These are phyloP conservation scores for Cinnamomum micranthum DNA, from an alignment of 164 flowering plant species.

Conservation along the genomic window DNA sequence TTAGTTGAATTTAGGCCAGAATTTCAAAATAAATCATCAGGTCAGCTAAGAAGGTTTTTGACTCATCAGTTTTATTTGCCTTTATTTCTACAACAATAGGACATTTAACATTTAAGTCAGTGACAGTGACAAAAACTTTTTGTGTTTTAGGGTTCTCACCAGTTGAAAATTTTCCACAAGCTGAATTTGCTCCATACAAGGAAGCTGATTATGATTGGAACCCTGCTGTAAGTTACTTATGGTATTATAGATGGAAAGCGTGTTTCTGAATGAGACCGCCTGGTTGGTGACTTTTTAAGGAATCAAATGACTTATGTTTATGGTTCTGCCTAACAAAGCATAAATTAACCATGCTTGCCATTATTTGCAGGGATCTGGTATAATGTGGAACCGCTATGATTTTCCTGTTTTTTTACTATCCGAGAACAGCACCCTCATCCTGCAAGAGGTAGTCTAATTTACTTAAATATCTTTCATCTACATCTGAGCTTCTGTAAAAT, in stretches of 20 bases:
- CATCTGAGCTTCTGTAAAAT: not conserved
- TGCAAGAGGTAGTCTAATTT: slow-evolving; percentile 55
- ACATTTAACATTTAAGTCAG: not conserved
- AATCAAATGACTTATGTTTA: not conserved
- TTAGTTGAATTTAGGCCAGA: slow-evolving; percentile 55
- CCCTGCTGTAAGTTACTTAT: slow-evolving; percentile 61
- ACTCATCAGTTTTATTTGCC: slow-evolving; percentile 5
- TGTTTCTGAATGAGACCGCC: not conserved
- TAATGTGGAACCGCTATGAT: slow-evolving; percentile 70
- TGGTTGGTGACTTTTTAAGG: slow-evolving; percentile 1
- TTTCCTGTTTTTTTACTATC: slow-evolving; percentile 87
- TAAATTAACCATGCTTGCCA: not conserved
- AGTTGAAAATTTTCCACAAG: slow-evolving; percentile 74
- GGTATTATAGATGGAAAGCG: not conserved
- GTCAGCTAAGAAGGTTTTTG: slow-evolving; percentile 24
- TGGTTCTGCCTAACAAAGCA: not conserved
- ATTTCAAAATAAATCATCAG: slow-evolving; percentile 30
- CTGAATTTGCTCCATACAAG: slow-evolving; percentile 74
- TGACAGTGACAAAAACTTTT: not conserved
- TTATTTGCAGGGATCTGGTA: slow-evolving; percentile 75
- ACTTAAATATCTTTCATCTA: not conserved
- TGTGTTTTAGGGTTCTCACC: slow-evolving; percentile 75
- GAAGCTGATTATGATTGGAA: slow-evolving; percentile 73
- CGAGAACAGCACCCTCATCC: slow-evolving; percentile 34
- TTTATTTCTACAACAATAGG: not conserved